Percentiles rank a stretch among this genome's conserved stretches.
These are phyloP conservation scores for Grosmannia huntii DNA, from an alignment of 2,329 filamentous ascomycete species.

Conservation along the genomic window DNA sequence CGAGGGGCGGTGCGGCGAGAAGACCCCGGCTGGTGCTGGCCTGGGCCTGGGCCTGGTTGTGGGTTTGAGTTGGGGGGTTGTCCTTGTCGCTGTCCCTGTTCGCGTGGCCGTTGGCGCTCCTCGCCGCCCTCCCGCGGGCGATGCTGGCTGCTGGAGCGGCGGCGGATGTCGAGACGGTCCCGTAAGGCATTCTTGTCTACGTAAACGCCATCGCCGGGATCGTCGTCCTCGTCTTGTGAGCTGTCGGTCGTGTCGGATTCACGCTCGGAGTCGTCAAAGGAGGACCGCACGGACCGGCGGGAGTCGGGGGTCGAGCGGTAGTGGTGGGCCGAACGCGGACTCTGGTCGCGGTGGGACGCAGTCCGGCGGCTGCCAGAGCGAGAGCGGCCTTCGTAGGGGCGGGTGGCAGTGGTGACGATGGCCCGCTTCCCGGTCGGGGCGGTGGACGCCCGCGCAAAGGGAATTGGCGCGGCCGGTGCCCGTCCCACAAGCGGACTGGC, in stretches of 20 bases:
- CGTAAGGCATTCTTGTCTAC: slow-evolving; percentile 6
- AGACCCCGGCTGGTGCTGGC: neutral
- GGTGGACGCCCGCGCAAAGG: slow-evolving; percentile 8
- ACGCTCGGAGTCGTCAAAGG: slow-evolving; percentile 24
- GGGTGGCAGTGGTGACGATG: slow-evolving; percentile 4
- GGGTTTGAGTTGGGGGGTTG: no score
- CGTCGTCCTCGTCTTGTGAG: slow-evolving; percentile 20
- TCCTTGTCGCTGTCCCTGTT: neutral
- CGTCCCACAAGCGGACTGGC: slow-evolving; percentile 17
- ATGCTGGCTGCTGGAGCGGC: neutral
- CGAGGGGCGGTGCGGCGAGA: slow-evolving; percentile 1
- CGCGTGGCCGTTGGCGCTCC: neutral
- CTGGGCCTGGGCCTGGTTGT: no score
- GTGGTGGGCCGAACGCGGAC: slow-evolving; percentile 22
- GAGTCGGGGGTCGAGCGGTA: slow-evolving; percentile 26
- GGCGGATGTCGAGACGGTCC: slow-evolving; percentile 7
- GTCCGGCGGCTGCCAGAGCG: slow-evolving; percentile 18
- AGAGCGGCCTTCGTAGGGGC: slow-evolving; percentile 15
- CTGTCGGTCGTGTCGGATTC: slow-evolving; percentile 25
- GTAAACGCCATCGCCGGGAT: slow-evolving; percentile 9
- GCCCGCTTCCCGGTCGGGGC: slow-evolving; percentile 6
- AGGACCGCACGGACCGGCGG: slow-evolving; percentile 21
- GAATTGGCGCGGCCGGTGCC: slow-evolving; percentile 9
- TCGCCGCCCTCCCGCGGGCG: neutral
- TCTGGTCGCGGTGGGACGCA: slow-evolving; percentile 16